Conservation (phyloP, 202 grass and related monocot genomes). For the Sporobolus alterniflorus region DNA sequence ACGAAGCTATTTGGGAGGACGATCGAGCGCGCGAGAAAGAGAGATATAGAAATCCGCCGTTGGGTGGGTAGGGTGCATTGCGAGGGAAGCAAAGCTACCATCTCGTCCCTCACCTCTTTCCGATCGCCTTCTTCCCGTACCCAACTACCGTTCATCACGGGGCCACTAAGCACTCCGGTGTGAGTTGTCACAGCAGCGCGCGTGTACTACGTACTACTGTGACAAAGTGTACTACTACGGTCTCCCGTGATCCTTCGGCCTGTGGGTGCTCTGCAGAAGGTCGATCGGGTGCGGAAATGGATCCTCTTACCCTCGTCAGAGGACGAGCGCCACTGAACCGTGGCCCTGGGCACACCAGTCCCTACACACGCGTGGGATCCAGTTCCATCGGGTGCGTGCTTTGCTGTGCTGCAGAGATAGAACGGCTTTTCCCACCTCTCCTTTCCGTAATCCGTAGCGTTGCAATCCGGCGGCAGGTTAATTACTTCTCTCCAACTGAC, state of each 20-base stretch:
- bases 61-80: slow-evolving; percentile 63
- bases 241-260: too few species aligned
- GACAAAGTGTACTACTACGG: too few species aligned
- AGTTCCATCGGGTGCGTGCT: background rate
- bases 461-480: background rate
- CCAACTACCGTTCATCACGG: slow-evolving; percentile 35
- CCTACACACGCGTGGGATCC: too few species aligned
- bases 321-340: too few species aligned
- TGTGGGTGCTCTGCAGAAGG: background rate
- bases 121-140: background rate
- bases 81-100: slow-evolving; percentile 80
- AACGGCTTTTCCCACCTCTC: background rate
- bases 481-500: background rate
- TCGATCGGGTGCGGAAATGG: too few species aligned
- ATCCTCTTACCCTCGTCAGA: too few species aligned
- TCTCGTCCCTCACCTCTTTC: slow-evolving; percentile 20
- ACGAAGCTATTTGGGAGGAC: background rate
- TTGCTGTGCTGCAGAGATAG: slow-evolving; percentile 16
- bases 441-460: background rate
- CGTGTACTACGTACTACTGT: background rate
- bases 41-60: slow-evolving; percentile 13
- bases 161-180: background rate
- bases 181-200: slow-evolving; percentile 10
- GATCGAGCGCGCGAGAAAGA: background rate
- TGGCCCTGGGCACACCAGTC: too few species aligned